Base-by-base conservation (phyloP, 2,329 filamentous ascomycete genomes). In the Arthrinium phaeospermum region DNA sequence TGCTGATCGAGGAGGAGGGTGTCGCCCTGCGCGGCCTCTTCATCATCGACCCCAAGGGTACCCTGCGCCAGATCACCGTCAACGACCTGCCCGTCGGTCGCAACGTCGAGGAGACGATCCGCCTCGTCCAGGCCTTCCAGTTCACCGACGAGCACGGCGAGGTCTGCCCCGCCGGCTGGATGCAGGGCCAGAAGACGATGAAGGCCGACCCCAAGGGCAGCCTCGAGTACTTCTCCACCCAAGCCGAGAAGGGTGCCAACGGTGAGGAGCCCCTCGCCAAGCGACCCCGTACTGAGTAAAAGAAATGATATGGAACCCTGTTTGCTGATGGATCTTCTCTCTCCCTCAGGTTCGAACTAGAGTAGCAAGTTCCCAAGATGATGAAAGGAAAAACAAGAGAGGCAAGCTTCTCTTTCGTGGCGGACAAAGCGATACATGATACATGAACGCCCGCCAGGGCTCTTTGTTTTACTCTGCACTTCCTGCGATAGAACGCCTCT, bases 61-160 rank as follows among this genome's bases (percentile, higher is more conserved):
- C 86, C 41, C 83, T 92, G 37, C 83, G 90, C 74, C 88, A 90
- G 85, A 90, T 91, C 80, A 91, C 90, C 74, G 84, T 91, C 83
- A 91, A 91, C 82, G 90, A 92, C 77, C 85, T 91, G 45, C 88
- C 90, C 73, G 89, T 92, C 75, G 90, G 90, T 73, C 89, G 90
- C 75, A 86, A 88, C 75, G 90, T 92, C 71, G 88, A 91, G 79
- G 90, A 92, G 83, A 88, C 89, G 1, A 85, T 91, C 76, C 89
- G 90, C 49, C 91, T 92, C 0, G 88, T 91, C 72, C 87, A 92
- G 75, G 92, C 92, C 7, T 95, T 95, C 81, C 93, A 95, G 82
- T 94, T 96, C 85, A 93, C 93, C 16, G 93, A 95, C 76, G 93
- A 94, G 76, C 94, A 93, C 86, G 95, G 94, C 82, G 91, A 94